phyloP scores from a whole-genome alignment of 441 rosid species.

The Cnidoscolus chayamansa region DNA sequence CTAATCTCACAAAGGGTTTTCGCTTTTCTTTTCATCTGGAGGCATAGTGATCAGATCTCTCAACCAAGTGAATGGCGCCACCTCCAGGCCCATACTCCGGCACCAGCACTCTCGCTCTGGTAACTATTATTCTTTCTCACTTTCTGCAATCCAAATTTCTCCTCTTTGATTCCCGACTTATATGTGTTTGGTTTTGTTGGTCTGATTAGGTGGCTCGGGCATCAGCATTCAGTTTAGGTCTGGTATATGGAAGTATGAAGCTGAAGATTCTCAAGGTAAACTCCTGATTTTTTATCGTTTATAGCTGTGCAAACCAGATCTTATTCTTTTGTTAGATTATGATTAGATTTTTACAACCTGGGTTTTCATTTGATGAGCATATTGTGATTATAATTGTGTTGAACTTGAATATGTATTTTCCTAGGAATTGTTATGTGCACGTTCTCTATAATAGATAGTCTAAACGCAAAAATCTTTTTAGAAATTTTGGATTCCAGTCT shows the following conservation, averaged over 20 bases:
- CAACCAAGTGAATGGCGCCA: constrained; percentile 48
- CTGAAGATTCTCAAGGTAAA: constrained; percentile 57
- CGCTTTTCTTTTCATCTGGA: neutral
- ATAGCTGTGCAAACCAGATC: neutral
- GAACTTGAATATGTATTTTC: too few relatives aligned
- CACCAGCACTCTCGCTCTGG: constrained; percentile 75
- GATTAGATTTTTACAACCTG: neutral
- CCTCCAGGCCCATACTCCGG: constrained; percentile 88
- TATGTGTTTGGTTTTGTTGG: neutral
- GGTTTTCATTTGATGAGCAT: neutral
- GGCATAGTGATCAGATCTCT: neutral
- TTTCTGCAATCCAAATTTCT: neutral
- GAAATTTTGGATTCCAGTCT: neutral
- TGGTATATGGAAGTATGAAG: constrained; percentile 56
- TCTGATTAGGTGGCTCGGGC: constrained; percentile 57
- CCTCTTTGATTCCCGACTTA: neutral
- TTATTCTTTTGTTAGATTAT: neutral
- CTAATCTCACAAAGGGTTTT: neutral
- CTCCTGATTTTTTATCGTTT: neutral
- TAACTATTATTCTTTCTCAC: constrained; percentile 19
- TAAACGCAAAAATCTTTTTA: neutral
- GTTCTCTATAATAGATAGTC: neutral
- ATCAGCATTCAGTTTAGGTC: constrained; percentile 54
- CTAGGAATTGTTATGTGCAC: neutral
- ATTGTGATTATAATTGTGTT: neutral